Conservation (phyloP, 768 basidiomycete genomes). For the Trametes coccinea region DNA sequence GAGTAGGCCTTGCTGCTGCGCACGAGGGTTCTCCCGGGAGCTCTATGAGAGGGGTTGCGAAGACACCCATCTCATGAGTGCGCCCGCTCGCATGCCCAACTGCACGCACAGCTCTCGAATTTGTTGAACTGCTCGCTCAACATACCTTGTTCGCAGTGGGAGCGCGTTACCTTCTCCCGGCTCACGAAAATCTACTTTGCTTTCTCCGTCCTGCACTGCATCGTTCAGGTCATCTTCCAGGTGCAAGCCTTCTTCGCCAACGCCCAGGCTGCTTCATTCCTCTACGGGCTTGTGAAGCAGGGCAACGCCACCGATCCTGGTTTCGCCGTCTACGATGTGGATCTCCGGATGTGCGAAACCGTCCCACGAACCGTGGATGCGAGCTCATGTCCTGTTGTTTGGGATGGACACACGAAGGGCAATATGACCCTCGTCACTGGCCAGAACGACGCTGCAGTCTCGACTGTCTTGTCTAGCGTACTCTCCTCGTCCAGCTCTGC, state of each 20-base stretch:
- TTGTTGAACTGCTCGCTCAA: background rate
- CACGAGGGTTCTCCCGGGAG: background rate
- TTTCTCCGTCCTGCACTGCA: conserved; percentile 66
- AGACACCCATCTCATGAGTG: background rate
- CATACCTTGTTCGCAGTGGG: conserved; percentile 48
- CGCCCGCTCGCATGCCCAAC: background rate
- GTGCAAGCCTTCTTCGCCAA: conserved; percentile 67
- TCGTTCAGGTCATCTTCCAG: conserved; percentile 70
- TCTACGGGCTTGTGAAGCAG: conserved; percentile 50
- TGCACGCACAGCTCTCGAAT: background rate
- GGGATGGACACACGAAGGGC: conserved; percentile 37
- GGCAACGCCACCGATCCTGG: conserved; percentile 50
- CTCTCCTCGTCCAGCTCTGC: conserved; percentile 7
- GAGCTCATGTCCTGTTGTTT: conserved; percentile 53
- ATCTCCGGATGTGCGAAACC: conserved; percentile 59
- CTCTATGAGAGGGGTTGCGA: background rate
- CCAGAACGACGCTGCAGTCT: conserved; percentile 20
- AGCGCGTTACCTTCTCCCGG: conserved; percentile 66
- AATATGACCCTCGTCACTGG: conserved; percentile 7
- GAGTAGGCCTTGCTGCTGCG: conserved; percentile 4
- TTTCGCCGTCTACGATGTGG: conserved; percentile 50
- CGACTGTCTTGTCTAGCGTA: background rate
- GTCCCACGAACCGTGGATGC: conserved; percentile 39
- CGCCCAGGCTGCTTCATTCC: conserved; percentile 51
- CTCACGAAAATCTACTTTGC: conserved; percentile 65